A percentile compares a stretch with the other conserved stretches of the same genome.
These are phyloP conservation scores for Sugiyamaella chiloensis DNA, from an alignment of 805 yeast species.

Conservation along the genomic window DNA sequence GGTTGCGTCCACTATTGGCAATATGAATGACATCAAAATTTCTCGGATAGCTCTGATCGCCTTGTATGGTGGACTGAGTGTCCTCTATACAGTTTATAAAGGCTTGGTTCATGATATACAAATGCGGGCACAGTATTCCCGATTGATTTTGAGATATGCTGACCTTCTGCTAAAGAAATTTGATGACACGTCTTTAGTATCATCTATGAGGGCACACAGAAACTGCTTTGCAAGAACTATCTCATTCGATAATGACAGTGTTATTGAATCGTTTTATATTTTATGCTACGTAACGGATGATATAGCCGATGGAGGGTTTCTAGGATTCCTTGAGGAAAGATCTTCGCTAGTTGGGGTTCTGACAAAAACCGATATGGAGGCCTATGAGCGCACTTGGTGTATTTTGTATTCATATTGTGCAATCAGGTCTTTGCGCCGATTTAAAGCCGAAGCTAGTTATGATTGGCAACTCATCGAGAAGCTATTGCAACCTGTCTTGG, in stretches of 20 bases:
- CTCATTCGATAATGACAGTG: not conserved
- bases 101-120: too few relatives aligned
- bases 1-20: too few relatives aligned
- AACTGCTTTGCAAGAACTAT: not conserved
- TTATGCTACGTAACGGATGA: not conserved
- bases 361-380: not conserved
- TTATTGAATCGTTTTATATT: not conserved
- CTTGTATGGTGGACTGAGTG: too few relatives aligned
- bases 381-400: not conserved
- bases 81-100: too few relatives aligned
- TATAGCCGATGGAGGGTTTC: not conserved
- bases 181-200: not conserved
- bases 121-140: too few relatives aligned
- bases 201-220: not conserved
- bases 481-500: not conserved
- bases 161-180: too few relatives aligned
- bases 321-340: not conserved
- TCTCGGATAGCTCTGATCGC: too few relatives aligned
- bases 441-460: not conserved
- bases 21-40: too few relatives aligned
- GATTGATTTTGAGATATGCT: too few relatives aligned
- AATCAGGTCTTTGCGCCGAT: not conserved
- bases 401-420: not conserved
- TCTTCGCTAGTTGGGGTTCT: not conserved
- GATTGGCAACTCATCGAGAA: not conserved